A percentile compares a stretch with the other conserved stretches of the same genome.
These are phyloP conservation scores for Mycena kentingensis DNA, from an alignment of 768 basidiomycete species.

Conservation along the genomic window DNA sequence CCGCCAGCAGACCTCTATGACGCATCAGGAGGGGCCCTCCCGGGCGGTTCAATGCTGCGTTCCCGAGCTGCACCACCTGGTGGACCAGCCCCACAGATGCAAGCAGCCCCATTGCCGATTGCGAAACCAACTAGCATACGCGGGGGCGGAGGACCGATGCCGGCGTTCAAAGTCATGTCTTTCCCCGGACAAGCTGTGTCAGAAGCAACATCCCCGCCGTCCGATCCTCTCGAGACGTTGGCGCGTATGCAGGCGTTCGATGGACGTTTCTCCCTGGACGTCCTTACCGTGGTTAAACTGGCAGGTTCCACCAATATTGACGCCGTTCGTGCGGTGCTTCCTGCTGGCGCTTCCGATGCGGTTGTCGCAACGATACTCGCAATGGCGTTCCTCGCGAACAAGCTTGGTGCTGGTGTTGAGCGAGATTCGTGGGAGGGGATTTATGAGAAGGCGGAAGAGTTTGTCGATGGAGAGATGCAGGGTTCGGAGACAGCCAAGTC, in stretches of 20 bases:
- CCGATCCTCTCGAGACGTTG: conserved; percentile 15
- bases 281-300: conserved; percentile 10
- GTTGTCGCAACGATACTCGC: conserved; percentile 17
- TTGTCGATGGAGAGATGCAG: conserved; percentile 3
- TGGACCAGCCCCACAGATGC: too few relatives aligned
- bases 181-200: too few relatives aligned
- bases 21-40: too few relatives aligned
- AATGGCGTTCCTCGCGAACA: conserved; percentile 15
- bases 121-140: too few relatives aligned
- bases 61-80: too few relatives aligned
- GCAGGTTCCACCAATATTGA: not conserved
- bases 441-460: conserved; percentile 18
- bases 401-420: conserved; percentile 6
- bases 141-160: too few relatives aligned
- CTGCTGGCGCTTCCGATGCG: conserved; percentile 1
- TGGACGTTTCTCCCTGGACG: conserved; percentile 19
- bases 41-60: too few relatives aligned
- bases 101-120: too few relatives aligned
- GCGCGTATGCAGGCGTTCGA: conserved; percentile 23
- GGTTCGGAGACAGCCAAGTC: not conserved
- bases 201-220: not conserved
- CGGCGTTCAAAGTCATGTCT: too few relatives aligned
- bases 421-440: conserved; percentile 19
- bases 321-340: not conserved
- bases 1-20: too few relatives aligned